phyloP scores from a whole-genome alignment of 2,329 filamentous ascomycete genomes.

The Fusarium zealandicum region DNA sequence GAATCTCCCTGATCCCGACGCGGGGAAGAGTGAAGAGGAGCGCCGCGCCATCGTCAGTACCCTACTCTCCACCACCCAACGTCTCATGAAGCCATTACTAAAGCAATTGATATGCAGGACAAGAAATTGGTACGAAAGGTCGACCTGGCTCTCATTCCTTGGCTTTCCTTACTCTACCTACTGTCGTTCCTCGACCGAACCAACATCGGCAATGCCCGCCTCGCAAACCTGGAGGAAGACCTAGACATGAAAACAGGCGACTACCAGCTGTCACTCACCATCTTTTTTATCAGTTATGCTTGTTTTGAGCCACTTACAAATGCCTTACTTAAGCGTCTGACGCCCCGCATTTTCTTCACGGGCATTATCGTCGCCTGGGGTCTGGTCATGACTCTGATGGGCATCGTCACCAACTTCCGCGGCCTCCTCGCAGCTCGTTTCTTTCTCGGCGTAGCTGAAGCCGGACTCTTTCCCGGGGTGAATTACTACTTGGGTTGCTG shows the following conservation, averaged over 20 bases:
- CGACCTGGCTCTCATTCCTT: slow-evolving; percentile 64
- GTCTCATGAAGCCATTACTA: slow-evolving; percentile 23
- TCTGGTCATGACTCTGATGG: slow-evolving; percentile 57
- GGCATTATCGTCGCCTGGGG: slow-evolving; percentile 69
- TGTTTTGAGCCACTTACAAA: slow-evolving; percentile 71
- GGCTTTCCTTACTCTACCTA: slow-evolving; percentile 64
- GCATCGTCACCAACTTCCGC: slow-evolving; percentile 52
- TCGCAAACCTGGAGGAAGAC: slow-evolving; percentile 31
- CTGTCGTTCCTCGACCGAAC: slow-evolving; percentile 55
- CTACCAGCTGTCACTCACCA: slow-evolving; percentile 65
- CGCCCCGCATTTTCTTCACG: slow-evolving; percentile 68
- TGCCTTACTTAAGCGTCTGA: slow-evolving; percentile 67
- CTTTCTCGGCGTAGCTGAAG: slow-evolving; percentile 70
- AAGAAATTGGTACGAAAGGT: slow-evolving; percentile 64
- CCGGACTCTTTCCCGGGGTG: slow-evolving; percentile 71
- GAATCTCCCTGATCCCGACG: slow-evolving; percentile 55
- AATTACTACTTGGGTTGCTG: slow-evolving; percentile 77
- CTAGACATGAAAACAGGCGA: slow-evolving; percentile 44
- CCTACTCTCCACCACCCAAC: neutral
- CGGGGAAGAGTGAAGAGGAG: slow-evolving; percentile 67
- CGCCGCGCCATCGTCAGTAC: slow-evolving; percentile 64
- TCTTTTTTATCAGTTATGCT: slow-evolving; percentile 76
- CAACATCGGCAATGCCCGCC: slow-evolving; percentile 59
- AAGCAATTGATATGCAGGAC: slow-evolving; percentile 42
- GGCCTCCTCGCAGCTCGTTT: slow-evolving; percentile 60